These are phyloP conservation scores for Senna tora DNA, from an alignment of 306 rosid genomes.

Conservation along the genomic window DNA sequence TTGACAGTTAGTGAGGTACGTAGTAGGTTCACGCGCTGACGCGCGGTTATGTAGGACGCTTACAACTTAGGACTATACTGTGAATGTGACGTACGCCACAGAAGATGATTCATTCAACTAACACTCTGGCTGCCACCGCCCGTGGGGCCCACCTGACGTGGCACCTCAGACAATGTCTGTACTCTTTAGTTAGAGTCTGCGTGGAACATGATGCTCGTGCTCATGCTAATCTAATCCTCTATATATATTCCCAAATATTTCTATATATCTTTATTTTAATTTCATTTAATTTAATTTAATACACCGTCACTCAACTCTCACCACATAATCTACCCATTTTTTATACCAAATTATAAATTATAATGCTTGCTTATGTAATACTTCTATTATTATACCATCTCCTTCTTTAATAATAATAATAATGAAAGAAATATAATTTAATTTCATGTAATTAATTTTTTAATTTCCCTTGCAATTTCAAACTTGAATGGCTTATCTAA, in stretches of 20 bases:
- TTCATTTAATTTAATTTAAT: background rate
- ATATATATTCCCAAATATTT: background rate
- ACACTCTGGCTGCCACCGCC: constrained; percentile 41
- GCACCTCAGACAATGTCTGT: constrained; percentile 27
- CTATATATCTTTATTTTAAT: background rate
- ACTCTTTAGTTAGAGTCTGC: background rate
- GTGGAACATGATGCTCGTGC: background rate
- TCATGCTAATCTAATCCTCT: background rate
- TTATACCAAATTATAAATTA: background rate
- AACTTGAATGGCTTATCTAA: no score
- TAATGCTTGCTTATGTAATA: background rate
- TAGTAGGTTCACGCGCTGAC: background rate
- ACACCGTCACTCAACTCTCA: background rate
- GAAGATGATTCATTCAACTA: constrained; percentile 32
- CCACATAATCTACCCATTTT: no score
- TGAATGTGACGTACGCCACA: background rate
- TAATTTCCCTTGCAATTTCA: no score
- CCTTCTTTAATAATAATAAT: background rate
- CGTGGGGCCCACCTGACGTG: constrained; percentile 42
- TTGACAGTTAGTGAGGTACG: background rate
- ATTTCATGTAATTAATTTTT: background rate
- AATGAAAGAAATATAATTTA: no score
- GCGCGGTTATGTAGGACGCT: background rate
- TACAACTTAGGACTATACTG: no score
- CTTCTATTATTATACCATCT: background rate